These are phyloP conservation scores for Cryptococcus sp. DNA, from an alignment of 1,284 basidiomycete genomes.

Conservation along the genomic window DNA sequence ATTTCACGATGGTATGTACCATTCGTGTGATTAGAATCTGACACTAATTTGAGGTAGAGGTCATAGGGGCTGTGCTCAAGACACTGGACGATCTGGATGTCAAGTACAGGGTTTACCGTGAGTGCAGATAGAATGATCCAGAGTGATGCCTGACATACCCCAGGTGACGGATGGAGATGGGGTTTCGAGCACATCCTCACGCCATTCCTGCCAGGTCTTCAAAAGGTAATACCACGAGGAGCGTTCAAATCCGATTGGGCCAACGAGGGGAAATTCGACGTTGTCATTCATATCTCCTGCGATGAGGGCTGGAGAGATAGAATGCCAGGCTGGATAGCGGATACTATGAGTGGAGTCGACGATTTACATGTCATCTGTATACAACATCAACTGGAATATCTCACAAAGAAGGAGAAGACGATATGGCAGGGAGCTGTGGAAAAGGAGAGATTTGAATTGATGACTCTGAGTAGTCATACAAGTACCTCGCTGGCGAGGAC, in stretches of 20 bases:
- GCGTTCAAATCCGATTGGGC: conserved; percentile 2
- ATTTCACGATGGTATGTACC: conserved; percentile 9
- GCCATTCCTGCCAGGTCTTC: conserved; percentile 1
- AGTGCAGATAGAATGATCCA: not conserved
- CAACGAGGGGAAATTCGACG: conserved; percentile 3
- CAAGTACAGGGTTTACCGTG: conserved; percentile 8
- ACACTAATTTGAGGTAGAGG: conserved; percentile 2
- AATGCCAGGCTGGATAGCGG: conserved; percentile 5
- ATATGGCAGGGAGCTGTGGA: conserved; percentile 3
- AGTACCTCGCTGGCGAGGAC: conserved; percentile 1
- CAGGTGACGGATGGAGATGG: conserved; percentile 9
- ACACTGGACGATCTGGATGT: conserved; percentile 7
- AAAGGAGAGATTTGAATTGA: conserved; percentile 1
- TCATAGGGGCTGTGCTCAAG: conserved; percentile 10
- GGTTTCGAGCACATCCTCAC: conserved; percentile 1
- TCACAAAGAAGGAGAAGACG: conserved; percentile 3
- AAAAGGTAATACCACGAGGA: not conserved
- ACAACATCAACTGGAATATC: conserved; percentile 9
- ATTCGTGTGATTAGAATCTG: not conserved
- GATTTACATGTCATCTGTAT: conserved; percentile 9
- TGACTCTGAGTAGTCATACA: conserved; percentile 8
- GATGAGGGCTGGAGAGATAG: conserved; percentile 2
- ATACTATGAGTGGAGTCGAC: conserved; percentile 2
- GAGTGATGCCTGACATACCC: not conserved
- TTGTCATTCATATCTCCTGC: conserved; percentile 10